phyloP scores from a whole-genome alignment of 176 grass and related monocot genomes.

The Thinopyrum elongatum region DNA sequence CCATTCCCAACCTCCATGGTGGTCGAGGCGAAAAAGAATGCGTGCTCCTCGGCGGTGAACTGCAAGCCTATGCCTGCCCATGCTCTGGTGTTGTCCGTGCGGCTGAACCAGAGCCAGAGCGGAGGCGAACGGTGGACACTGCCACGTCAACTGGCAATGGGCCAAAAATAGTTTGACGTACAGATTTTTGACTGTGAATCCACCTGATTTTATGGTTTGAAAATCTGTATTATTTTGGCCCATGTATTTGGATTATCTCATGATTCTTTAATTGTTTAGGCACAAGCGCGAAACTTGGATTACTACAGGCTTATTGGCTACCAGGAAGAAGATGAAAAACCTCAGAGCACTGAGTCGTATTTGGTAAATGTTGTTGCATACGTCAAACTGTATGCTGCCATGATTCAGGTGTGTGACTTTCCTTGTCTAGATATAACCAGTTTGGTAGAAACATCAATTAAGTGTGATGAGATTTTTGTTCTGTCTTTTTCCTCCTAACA shows the following conservation, averaged over 20 bases:
- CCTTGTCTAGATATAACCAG: neutral
- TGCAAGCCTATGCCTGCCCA: too few relatives aligned
- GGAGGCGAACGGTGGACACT: too few relatives aligned
- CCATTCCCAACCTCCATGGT: too few relatives aligned
- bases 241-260: constrained; percentile 1
- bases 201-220: neutral
- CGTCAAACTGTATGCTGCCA: constrained; percentile 79
- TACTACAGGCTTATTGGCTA: constrained; percentile 80
- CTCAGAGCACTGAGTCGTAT: constrained; percentile 70
- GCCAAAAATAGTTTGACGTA: neutral
- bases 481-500: neutral
- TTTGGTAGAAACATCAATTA: neutral
- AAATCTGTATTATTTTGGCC: neutral
- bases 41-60: too few relatives aligned
- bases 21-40: too few relatives aligned
- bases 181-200: neutral
- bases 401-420: constrained; percentile 71
- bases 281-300: constrained; percentile 46
- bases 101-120: too few relatives aligned
- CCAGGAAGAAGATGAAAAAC: constrained; percentile 62
- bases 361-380: constrained; percentile 61
- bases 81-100: too few relatives aligned
- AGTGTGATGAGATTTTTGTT: neutral
- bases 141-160: too few relatives aligned
- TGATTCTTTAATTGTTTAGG: constrained; percentile 37